Evolutionary conservation across 768 basidiomycete species (phyloP), one percentile per base, ranked within the genome.

Genomic region (Obba rivulosa): DNA sequence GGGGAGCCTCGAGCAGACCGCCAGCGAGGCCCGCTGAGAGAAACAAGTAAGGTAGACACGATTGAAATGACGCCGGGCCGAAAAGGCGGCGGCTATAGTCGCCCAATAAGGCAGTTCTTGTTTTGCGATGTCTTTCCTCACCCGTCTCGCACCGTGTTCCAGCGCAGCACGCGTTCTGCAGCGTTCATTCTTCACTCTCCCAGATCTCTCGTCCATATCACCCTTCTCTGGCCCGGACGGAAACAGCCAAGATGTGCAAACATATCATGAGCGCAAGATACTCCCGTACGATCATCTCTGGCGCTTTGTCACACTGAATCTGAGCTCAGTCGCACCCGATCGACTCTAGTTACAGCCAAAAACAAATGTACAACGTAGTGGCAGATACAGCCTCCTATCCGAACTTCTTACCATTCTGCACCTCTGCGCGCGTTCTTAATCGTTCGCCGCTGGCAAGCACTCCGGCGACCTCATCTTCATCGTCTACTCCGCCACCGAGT

Each of bases 401-500:
- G 9, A 71, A 69, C 50, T 99, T 97, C 63, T 72, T 99, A 45
- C 95, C 96, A 5, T 95, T 89, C 65, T 96, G 94, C 69, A 80
- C 78, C 11, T 70, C 71, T 18, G 87, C 92, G 4, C 78, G 78
- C 20, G 75, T 94, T 48, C 69, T 94, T 13, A 49, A 54, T 56
- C 60, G 24, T 60, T 65, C 3, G 64, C 68, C 24, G 36, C 48
- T 5, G 5, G 28, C 54, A 59, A 60, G 54, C 35, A 54, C 38
- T 45, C 35, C 51, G 9, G 22, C 50, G 14, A 58, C 55, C 20
- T 51, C 49, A 4, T 52, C 62, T 46, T n/a, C n/a, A n/a, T n/a
- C 68, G 50, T 53, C 60, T 45, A 64, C 52, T 57, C 71, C 64
- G 49, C 68, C 73, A 13, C 16, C 34, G 21, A 25, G 20, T 16